Conservation (phyloP, 164 flowering plant genomes). For the Vitis cinerea region DNA sequence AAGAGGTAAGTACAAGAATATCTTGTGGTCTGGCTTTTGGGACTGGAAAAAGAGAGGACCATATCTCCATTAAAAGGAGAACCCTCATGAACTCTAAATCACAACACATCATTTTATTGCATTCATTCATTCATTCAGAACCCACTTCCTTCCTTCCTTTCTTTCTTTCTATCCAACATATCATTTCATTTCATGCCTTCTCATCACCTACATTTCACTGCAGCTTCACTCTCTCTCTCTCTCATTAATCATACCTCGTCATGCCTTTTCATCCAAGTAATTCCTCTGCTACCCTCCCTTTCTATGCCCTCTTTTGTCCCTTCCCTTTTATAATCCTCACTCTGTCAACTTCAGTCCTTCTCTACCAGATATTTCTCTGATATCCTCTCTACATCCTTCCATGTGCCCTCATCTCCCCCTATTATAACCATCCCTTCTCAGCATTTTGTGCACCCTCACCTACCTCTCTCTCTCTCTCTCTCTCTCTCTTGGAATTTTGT, state of each 20-base stretch:
- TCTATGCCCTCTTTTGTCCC: conserved; percentile 74
- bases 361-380: conserved; percentile 70
- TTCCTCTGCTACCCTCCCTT: conserved; percentile 47
- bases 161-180: conserved; percentile 14
- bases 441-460: conserved; percentile 20
- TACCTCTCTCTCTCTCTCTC: not conserved
- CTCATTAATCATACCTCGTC: conserved; percentile 24
- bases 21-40: conserved; percentile 19
- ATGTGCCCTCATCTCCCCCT: conserved; percentile 22
- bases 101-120: conserved; percentile 20
- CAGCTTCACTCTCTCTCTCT: conserved; percentile 18
- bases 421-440: conserved; percentile 10
- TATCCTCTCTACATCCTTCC: conserved; percentile 30
- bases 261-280: conserved; percentile 61
- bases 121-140: conserved; percentile 51
- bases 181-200: conserved; percentile 16
- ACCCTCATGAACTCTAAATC: conserved; percentile 15
- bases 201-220: not conserved
- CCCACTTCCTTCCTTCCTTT: not conserved
- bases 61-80: conserved; percentile 19
- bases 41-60: conserved; percentile 11
- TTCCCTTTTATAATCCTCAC: conserved; percentile 46
- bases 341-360: conserved; percentile 93
- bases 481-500: conserved; percentile 6
- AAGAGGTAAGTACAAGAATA: conserved; percentile 17